Evolutionary conservation across 805 yeast genomes (phyloP).

Genomic region (Metschnikowia noctiluminum): DNA sequence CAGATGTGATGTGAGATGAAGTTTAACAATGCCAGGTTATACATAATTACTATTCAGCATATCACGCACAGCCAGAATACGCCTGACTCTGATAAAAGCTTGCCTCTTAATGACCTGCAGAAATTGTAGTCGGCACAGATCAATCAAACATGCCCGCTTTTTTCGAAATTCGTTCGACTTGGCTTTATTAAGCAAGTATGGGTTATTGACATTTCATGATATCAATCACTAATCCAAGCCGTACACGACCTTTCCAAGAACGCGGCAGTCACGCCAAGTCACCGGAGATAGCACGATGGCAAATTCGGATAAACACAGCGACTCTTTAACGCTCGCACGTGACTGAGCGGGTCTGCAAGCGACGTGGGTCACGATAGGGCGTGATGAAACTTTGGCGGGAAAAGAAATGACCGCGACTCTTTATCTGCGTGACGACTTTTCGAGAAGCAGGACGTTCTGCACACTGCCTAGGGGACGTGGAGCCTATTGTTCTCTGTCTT

Average conservation of each 20-base stretch:
- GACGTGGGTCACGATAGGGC: neutral
- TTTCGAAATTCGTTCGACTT: neutral
- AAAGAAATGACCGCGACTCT: slow-evolving; percentile 1
- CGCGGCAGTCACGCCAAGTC: neutral
- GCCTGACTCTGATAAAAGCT: neutral
- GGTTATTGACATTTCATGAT: too few relatives aligned
- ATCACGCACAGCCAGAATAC: neutral
- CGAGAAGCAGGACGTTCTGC: slow-evolving; percentile 8
- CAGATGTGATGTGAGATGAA: too few relatives aligned
- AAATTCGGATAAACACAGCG: neutral
- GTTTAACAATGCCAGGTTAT: too few relatives aligned
- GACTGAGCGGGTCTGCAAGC: slow-evolving; percentile 1
- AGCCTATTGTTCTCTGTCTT: neutral
- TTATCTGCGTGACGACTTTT: slow-evolving; percentile 7
- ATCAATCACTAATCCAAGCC: neutral
- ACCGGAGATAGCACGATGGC: neutral
- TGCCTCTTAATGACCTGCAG: neutral
- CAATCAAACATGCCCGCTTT: neutral
- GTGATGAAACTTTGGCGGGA: slow-evolving; percentile 1
- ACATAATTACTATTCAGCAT: too few relatives aligned
- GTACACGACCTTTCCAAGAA: neutral
- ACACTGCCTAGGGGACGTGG: neutral
- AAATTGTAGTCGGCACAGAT: neutral
- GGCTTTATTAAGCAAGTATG: neutral
- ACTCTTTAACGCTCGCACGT: neutral